Evolutionary conservation across 1,284 basidiomycete species (phyloP).

Genomic region (Apiotrichum siamense): DNA sequence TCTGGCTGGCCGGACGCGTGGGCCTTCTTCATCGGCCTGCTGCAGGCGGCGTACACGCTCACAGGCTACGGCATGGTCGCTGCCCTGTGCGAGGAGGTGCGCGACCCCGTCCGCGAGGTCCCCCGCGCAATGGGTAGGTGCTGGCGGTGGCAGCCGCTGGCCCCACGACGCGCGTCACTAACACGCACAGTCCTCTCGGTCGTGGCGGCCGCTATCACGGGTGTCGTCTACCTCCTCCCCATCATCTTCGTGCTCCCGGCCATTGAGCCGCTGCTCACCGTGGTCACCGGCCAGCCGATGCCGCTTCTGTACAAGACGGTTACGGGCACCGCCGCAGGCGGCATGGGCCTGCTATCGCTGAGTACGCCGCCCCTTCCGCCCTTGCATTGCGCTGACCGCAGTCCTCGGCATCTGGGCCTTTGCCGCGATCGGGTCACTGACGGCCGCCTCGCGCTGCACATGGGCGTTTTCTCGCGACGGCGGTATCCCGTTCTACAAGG

Average conservation of each 20-base stretch:
- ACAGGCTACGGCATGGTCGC: slow-evolving; percentile 48
- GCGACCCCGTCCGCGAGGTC: slow-evolving; percentile 43
- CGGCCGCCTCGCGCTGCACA: slow-evolving; percentile 23
- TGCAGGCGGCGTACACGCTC: slow-evolving; percentile 42
- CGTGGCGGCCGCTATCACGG: slow-evolving; percentile 49
- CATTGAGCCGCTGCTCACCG: slow-evolving; percentile 42
- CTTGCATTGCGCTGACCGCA: too few relatives aligned
- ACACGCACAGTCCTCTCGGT: slow-evolving; percentile 40
- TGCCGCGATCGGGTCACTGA: slow-evolving; percentile 49
- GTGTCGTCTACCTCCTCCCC: slow-evolving; percentile 48
- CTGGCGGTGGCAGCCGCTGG: neutral
- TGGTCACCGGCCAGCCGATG: slow-evolving; percentile 49
- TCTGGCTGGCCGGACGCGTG: slow-evolving; percentile 16
- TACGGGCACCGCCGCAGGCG: slow-evolving; percentile 47
- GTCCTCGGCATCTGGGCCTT: slow-evolving; percentile 51
- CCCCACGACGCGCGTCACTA: too few relatives aligned
- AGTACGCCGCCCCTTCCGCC: too few relatives aligned
- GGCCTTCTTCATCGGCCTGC: slow-evolving; percentile 21
- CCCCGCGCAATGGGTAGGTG: slow-evolving; percentile 39
- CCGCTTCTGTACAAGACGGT: slow-evolving; percentile 49
- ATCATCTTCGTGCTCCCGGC: slow-evolving; percentile 49
- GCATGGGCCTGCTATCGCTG: slow-evolving; percentile 49
- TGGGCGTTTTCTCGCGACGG: slow-evolving; percentile 48
- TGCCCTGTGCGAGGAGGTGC: slow-evolving; percentile 47
- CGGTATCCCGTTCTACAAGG: slow-evolving; percentile 43